Evolutionary conservation across 2,329 filamentous ascomycete genomes (phyloP), one percentile per base, ranked within the genome.

Genomic region (Sclerotinia glacialis): DNA sequence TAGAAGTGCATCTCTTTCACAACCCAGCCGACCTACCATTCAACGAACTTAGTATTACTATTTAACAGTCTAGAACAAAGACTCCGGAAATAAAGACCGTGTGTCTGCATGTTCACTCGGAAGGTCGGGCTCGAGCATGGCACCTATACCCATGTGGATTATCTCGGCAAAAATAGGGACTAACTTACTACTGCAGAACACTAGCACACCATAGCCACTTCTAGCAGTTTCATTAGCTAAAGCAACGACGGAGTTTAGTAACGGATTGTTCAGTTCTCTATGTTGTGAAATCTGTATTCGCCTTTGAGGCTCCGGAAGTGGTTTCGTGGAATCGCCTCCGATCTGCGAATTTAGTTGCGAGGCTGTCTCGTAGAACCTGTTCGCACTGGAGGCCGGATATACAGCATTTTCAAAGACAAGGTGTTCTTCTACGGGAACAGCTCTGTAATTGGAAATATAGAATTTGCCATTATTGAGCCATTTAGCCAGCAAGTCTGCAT

Each of bases 401-500:
- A 92, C 82, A 7, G 82, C 82, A 67, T 89, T 86, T 55, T 92
- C 88, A 74, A 87, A 89, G 5, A 92, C 89, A 0, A 93, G 79
- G 73, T 91, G 85, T 72, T 93, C 90, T 62, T 91, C 84, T 28
- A 93, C 86, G 0, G 90, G 89, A n/a, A 93, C 82, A 1, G 90
- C 90, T 2, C 86, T 83, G 74, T 92, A 93, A 64, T 83, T 85
- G 2, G 90, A 92, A 71, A 88, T 85, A 72, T 91, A 92, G 59
- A 85, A 89, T 72, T 89, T 88, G 1, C 86, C 89, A 56, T 84
- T 79, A 49, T 68, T 60, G 21, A 93, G 83, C 90, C 90, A 93
- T 44, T 81, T 80, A 2, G 89, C 88, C 59, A 93, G 80, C 40
- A 91, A 74, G 65, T 86, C 82, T 60, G 89, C 88, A 73, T 93